Conservation (phyloP, 441 rosid genomes). For the Gossypium lobatum region DNA sequence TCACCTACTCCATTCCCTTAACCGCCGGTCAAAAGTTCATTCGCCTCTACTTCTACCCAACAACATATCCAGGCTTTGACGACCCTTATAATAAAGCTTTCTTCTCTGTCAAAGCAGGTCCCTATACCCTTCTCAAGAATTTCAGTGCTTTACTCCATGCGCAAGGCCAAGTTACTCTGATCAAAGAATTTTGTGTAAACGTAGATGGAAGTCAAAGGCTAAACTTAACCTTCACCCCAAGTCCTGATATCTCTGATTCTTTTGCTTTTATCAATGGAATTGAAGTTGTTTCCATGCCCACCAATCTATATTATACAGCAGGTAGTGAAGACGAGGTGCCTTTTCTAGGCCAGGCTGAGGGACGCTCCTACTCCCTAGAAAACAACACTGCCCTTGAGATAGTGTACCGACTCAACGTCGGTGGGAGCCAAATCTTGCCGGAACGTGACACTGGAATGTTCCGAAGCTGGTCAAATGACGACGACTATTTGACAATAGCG, state of each 20-base stretch:
- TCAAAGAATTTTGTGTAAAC: constrained; percentile 14
- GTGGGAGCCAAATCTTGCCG: not conserved
- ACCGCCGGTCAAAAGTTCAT: constrained; percentile 22
- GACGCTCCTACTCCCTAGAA: not conserved
- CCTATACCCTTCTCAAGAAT: constrained; percentile 14
- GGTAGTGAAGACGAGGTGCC: not conserved
- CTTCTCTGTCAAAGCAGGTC: constrained; percentile 21
- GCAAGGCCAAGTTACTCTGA: not conserved
- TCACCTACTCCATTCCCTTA: not conserved
- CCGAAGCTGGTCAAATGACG: constrained; percentile 33
- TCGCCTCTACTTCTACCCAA: constrained; percentile 24
- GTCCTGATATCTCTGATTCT: constrained; percentile 14
- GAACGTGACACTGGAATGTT: constrained; percentile 25
- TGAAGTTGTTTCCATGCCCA: constrained; percentile 22
- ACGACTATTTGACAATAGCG: not conserved
- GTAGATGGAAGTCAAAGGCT: constrained; percentile 7
- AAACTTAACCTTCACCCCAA: constrained; percentile 19
- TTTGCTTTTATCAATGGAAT: constrained; percentile 26
- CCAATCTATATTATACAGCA: constrained; percentile 15
- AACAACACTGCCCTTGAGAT: constrained; percentile 25
- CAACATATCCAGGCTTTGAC: constrained; percentile 1
- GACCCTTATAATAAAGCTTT: constrained; percentile 18
- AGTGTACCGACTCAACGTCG: constrained; percentile 36
- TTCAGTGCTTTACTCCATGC: constrained; percentile 18
- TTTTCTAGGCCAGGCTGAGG: not conserved